Conservation (phyloP, 495 filamentous ascomycete species). For the Aspergillus biplanus region DNA sequence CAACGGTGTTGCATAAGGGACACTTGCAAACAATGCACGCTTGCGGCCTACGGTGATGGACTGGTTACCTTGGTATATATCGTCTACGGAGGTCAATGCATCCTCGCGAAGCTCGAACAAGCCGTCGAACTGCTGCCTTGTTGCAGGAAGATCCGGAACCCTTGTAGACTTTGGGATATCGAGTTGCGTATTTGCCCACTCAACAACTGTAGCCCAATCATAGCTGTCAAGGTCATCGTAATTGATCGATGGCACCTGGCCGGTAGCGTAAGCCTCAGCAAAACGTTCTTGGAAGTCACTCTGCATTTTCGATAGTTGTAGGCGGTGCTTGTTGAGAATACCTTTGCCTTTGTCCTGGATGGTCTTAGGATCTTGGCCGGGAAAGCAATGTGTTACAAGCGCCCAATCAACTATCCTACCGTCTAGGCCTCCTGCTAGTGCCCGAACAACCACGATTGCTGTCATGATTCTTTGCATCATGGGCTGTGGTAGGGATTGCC, state of each 20-base stretch:
- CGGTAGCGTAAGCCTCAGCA: conserved; percentile 72
- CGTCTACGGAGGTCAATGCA: conserved; percentile 36
- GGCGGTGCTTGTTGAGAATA: conserved; percentile 59
- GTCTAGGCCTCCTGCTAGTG: conserved; percentile 73
- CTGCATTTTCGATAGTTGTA: conserved; percentile 69
- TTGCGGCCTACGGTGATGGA: conserved; percentile 37
- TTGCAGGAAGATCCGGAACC: conserved; percentile 54
- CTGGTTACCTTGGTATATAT: conserved; percentile 45
- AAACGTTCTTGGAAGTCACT: conserved; percentile 78
- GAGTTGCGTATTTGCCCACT: conserved; percentile 67
- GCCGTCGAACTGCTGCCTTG: conserved; percentile 52
- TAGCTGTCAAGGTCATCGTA: conserved; percentile 71
- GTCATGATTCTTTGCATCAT: conserved; percentile 54
- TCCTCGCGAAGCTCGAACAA: conserved; percentile 54
- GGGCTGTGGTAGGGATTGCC: conserved; percentile 27
- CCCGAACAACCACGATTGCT: conserved; percentile 74
- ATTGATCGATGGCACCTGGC: conserved; percentile 70
- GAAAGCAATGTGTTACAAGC: conserved; percentile 67
- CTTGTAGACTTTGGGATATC: conserved; percentile 45
- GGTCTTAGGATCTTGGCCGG: conserved; percentile 56
- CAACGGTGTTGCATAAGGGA: conserved; percentile 40
- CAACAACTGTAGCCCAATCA: conserved; percentile 74
- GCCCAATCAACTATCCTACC: conserved; percentile 70
- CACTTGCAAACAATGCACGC: conserved; percentile 38
- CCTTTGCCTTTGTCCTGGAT: conserved; percentile 64